Base-by-base conservation (phyloP, 148 eudicot genomes). In the Pharnaceum exiguum region DNA sequence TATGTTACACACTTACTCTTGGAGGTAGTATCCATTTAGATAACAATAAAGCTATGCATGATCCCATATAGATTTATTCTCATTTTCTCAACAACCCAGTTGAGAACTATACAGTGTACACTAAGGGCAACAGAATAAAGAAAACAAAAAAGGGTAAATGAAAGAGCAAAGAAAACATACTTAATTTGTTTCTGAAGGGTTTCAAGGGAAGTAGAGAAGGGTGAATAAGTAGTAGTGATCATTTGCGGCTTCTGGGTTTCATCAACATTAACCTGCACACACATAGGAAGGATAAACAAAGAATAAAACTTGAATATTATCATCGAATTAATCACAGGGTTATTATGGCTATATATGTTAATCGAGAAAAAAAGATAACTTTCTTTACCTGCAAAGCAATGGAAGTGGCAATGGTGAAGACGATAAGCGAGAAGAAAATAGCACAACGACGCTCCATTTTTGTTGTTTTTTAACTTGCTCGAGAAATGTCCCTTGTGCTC, bases 131-230 rank as follows among this genome's bases (percentile, higher is more conserved):
- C 42, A 42, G 28, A 7, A 33, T 24, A 63, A 12, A 26, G 52
- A 0, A 10, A 16, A 48, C 13, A 23, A 47, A 3, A 50, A 4
- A 6, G 1, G 10, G 1, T 17, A 6, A 30, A 4, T 15, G 37
- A 26, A 47, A 30, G 27, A 58, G 46, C 36, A 21, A 42, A 19
- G 12, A 16, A 26, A 49, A 51, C 59, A 27, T 75, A 68, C 95
- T 70, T 55, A 70, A 86, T 76, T 49, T 86, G 84, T 32, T 63
- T 59, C 49, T 83, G 87, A 32, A 86, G 89, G 60, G 71, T 71
- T 16, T 73, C 78, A 47, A 86, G 87, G 13, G 82, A 77, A 32
- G 49, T 37, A 1, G 85, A 71, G 48, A 83, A 86, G 2, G 89
- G 72, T 19, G 84, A 78, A 36, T 60, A 32, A 1, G 46, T 22